Percentiles rank a stretch among this genome's conserved stretches.
Evolutionary conservation across 176 grass and related monocot species (phyloP).

Genomic region (Zizania latifolia): DNA sequence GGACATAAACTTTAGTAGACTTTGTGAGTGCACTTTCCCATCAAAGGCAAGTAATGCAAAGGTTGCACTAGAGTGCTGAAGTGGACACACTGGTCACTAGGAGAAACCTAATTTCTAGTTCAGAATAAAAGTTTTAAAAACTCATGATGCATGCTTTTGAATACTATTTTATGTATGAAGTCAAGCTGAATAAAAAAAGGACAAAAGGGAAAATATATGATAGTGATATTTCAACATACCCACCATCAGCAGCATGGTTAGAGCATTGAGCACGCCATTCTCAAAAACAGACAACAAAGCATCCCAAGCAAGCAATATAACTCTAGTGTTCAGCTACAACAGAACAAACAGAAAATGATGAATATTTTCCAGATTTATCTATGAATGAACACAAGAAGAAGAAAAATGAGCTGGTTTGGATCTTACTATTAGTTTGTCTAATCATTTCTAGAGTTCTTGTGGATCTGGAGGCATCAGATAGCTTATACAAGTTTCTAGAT

Average conservation of each 20-base stretch:
- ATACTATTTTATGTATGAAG: constrained; percentile 16
- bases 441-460: not conserved
- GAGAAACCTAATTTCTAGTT: constrained; percentile 31
- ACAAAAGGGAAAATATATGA: not conserved
- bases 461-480: constrained; percentile 18
- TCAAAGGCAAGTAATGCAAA: constrained; percentile 38
- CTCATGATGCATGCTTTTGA: constrained; percentile 30
- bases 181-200: constrained; percentile 18
- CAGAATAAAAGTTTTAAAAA: constrained; percentile 35
- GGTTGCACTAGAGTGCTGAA: constrained; percentile 35
- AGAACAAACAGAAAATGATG: not conserved
- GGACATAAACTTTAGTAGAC: constrained; percentile 41
- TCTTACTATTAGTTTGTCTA: not conserved
- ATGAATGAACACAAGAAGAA: not conserved
- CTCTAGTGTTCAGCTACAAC: not conserved
- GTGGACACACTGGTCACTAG: constrained; percentile 42
- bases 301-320: not conserved
- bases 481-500: constrained; percentile 5
- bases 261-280: constrained; percentile 10
- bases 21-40: constrained; percentile 58
- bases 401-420: not conserved
- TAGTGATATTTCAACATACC: constrained; percentile 35
- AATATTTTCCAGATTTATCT: not conserved
- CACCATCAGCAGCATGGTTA: constrained; percentile 19
- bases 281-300: constrained; percentile 18